Evolutionary conservation across 73 alveolate genomes (phyloP).

Genomic region (Stentor roeselii): DNA sequence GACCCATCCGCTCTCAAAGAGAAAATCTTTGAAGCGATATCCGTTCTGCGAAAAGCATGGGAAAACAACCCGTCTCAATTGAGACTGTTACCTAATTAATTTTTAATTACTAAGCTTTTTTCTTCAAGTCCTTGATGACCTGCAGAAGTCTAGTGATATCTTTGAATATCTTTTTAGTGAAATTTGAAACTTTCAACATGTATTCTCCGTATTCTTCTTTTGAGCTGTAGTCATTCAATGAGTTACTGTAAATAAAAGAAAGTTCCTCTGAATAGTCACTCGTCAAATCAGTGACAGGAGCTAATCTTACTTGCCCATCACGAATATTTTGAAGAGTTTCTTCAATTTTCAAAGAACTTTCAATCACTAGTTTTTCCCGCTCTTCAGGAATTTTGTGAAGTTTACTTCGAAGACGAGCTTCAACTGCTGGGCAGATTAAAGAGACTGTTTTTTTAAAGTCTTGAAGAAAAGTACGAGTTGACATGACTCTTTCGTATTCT

Average conservation of each 20-base stretch:
- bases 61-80: neutral
- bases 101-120: neutral
- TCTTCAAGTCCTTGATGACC: neutral
- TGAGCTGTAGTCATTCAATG: neutral
- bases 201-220: constrained; percentile 8
- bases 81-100: neutral
- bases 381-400: neutral
- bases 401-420: neutral
- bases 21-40: neutral
- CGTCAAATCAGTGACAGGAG: neutral
- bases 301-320: neutral
- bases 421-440: neutral
- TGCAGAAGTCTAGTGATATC: constrained; percentile 3
- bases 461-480: neutral
- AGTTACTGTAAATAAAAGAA: neutral
- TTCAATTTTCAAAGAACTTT: neutral
- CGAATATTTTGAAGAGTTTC: neutral
- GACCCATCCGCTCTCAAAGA: neutral
- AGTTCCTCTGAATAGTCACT: neutral
- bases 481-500: neutral
- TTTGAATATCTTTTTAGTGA: neutral
- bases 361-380: neutral
- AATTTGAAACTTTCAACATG: neutral
- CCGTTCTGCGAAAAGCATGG: neutral
- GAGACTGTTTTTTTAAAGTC: constrained; percentile 11